phyloP scores from a whole-genome alignment of 1,139 yeast genomes.

The Blastobotrys elegans region DNA sequence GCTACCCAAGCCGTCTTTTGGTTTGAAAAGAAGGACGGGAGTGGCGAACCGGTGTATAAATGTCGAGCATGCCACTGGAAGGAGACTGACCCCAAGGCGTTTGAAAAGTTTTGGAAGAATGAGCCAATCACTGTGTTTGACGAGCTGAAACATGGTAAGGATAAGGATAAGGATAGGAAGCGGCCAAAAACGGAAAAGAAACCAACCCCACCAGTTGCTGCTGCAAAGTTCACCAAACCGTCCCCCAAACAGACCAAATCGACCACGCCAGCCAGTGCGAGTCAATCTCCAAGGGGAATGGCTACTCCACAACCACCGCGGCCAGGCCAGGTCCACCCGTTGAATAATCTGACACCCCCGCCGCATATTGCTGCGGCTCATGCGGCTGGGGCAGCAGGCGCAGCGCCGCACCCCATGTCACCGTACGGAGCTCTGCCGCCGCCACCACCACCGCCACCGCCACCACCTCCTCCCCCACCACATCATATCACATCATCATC shows the following conservation, averaged over 20 bases:
- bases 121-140: constrained; percentile 4
- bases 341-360: too few relatives aligned
- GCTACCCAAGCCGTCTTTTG: constrained; percentile 18
- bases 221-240: background rate
- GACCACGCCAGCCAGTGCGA: background rate
- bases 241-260: background rate
- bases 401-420: background rate
- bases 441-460: background rate
- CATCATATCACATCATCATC: background rate
- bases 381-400: background rate
- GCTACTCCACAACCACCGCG: too few relatives aligned
- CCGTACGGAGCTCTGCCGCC: background rate
- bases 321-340: background rate
- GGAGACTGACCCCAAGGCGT: constrained; percentile 3
- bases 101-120: background rate
- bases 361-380: background rate
- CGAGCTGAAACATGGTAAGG: background rate
- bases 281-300: background rate
- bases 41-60: background rate
- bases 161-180: background rate
- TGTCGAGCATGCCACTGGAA: constrained; percentile 8
- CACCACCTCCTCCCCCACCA: background rate
- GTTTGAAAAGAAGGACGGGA: constrained; percentile 15
- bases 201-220: background rate
- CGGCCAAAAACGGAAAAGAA: background rate